phyloP scores from a whole-genome alignment of 345 rosid species.

The Citrus australasica region DNA sequence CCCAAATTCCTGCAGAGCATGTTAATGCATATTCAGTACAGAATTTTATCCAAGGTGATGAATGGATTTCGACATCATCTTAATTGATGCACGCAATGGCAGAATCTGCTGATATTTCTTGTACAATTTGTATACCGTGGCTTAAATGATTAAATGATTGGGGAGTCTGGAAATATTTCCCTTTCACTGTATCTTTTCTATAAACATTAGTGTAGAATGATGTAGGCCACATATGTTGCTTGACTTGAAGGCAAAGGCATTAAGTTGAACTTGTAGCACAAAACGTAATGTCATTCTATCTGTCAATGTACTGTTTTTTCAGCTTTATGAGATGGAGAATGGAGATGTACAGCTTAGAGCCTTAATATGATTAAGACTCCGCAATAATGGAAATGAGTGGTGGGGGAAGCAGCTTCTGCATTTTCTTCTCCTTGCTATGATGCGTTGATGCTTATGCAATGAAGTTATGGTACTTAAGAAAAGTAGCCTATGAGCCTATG shows the following conservation, averaged over 20 bases:
- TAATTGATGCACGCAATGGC: not conserved
- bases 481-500: too few relatives aligned
- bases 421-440: not conserved
- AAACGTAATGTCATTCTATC: not conserved
- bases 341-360: too few relatives aligned
- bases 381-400: not conserved
- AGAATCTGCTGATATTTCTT: not conserved
- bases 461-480: too few relatives aligned
- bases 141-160: not conserved
- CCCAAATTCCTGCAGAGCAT: constrained; percentile 55
- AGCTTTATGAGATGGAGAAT: too few relatives aligned
- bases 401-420: not conserved
- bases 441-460: too few relatives aligned
- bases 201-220: not conserved
- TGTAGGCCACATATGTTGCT: not conserved
- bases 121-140: not conserved
- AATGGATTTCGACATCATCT: constrained; percentile 53
- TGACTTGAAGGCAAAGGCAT: not conserved
- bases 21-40: constrained; percentile 47
- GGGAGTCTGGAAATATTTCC: not conserved
- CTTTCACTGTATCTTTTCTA: not conserved
- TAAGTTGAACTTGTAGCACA: not conserved
- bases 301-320: not conserved
- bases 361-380: too few relatives aligned
- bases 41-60: constrained; percentile 84